Evolutionary conservation across 2,329 filamentous ascomycete species (phyloP).

Genomic region (Fusarium tuaranense): DNA sequence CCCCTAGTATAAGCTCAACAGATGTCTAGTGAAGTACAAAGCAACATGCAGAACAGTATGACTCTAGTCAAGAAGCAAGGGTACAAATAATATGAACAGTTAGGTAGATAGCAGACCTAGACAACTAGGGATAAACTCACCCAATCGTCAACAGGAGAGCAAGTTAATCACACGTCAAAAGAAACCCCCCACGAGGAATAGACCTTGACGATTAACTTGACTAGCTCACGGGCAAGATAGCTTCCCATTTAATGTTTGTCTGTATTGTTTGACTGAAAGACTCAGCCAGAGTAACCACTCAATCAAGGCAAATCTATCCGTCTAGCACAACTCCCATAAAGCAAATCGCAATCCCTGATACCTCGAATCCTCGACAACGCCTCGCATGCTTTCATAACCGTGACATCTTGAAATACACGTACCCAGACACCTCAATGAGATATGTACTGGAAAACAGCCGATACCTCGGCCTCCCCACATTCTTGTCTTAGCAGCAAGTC

Average conservation of each 20-base stretch:
- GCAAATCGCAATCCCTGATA: constrained; percentile 2
- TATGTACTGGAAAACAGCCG: constrained; percentile 98
- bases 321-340: constrained; percentile 15
- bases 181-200: neutral
- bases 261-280: neutral
- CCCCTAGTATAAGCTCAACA: too few relatives aligned
- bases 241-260: neutral
- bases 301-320: neutral
- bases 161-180: neutral
- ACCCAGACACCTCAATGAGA: constrained; percentile 70
- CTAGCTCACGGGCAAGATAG: neutral
- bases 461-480: constrained; percentile 81
- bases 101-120: neutral
- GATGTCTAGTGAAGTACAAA: neutral
- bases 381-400: constrained; percentile 16
- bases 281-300: neutral
- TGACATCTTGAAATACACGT: constrained; percentile 20
- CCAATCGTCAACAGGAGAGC: neutral
- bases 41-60: neutral
- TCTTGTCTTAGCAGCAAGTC: constrained; percentile 93
- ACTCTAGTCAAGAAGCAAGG: neutral
- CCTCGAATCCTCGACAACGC: constrained; percentile 28
- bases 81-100: neutral
- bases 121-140: neutral
- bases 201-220: neutral